Base-by-base conservation (phyloP, 2,329 filamentous ascomycete species). In the Sporothrix protearum region DNA sequence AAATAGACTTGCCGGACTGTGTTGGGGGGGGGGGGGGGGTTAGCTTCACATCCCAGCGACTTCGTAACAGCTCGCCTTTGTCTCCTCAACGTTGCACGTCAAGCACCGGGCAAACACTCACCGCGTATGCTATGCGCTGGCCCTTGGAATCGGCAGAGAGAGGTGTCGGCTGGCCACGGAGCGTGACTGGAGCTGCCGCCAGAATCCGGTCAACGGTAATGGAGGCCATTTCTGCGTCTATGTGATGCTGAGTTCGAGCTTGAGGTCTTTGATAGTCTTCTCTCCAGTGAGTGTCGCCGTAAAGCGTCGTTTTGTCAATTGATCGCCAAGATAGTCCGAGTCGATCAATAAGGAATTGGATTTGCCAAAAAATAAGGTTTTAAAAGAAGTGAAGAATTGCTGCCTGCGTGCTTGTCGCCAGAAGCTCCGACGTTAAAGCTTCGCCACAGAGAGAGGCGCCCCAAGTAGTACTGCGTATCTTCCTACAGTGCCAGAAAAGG, bases 1-100 rank as follows among this genome's bases (percentile, higher is more conserved):
- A 98, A 82, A 99, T 91, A 74, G 95, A 98, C 85, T 98, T 98
- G 78, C 93, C 94, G 69, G 94, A 95, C 93, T 96, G 64, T 7
- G n/a, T 12, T 12, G 47, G 33, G 49, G 4, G n/a, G 47, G 33
- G 49, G 4, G 8, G 4, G 1, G 16, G 19, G 25, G n/a, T 45
- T 30, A 47, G 22, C 25, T 51, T 28, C 5, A 39, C n/a, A 28
- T 9, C 36, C 10, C 59, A 22, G 3, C 55, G 7, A 9, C 6
- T n/a, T 42, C 9, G 45, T 55, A 45, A 16, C 53, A 16, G 10
- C 16, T 33, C 53, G 28, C 28, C 36, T 9, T 4, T 10, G n/a
- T 57, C 30, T 61, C 4, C 36, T 25, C 36, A 28, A 57, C 14
- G 49, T 39, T 16, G 55, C 16, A 22, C 30, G 2, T 10, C 7